Evolutionary conservation across 306 rosid species (phyloP).

Genomic region (Cicer pinnatifidum): DNA sequence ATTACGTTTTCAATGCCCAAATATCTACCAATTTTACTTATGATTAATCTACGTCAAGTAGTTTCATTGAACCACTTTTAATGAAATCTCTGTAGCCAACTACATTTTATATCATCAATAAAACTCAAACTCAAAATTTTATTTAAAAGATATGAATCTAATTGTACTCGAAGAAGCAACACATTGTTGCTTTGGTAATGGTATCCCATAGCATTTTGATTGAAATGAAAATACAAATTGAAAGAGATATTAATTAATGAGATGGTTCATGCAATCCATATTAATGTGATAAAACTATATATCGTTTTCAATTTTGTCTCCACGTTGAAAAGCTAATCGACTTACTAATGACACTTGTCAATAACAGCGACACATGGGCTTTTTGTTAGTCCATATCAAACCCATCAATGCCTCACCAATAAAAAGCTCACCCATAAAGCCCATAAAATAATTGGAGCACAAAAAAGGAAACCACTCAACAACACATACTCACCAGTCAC

Average conservation of each 20-base stretch:
- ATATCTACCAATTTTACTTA: no score
- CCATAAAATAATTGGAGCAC: constrained; percentile 35
- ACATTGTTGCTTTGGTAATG: no score
- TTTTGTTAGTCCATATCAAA: constrained; percentile 44
- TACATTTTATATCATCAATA: no score
- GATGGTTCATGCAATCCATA: constrained; percentile 36
- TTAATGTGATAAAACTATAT: not conserved
- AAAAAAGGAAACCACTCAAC: constrained; percentile 5
- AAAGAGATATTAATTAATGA: constrained; percentile 20
- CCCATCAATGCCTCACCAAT: constrained; percentile 30
- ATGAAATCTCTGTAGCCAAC: no score
- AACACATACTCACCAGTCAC: constrained; percentile 43
- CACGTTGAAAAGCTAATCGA: constrained; percentile 36
- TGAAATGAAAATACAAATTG: constrained; percentile 3
- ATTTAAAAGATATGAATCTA: no score
- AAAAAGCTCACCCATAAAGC: constrained; percentile 41
- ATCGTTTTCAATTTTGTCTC: constrained; percentile 46
- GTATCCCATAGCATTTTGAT: not conserved
- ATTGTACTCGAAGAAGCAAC: no score
- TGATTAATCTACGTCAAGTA: no score
- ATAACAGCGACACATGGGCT: constrained; percentile 43
- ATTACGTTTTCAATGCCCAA: no score
- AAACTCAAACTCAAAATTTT: no score
- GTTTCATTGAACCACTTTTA: no score
- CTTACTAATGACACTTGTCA: constrained; percentile 41